Percentiles rank a stretch among this genome's conserved stretches.
These are phyloP conservation scores for Chytriomyces confervae DNA, from an alignment of 192 early-diverging fungal genomes.

Conservation along the genomic window DNA sequence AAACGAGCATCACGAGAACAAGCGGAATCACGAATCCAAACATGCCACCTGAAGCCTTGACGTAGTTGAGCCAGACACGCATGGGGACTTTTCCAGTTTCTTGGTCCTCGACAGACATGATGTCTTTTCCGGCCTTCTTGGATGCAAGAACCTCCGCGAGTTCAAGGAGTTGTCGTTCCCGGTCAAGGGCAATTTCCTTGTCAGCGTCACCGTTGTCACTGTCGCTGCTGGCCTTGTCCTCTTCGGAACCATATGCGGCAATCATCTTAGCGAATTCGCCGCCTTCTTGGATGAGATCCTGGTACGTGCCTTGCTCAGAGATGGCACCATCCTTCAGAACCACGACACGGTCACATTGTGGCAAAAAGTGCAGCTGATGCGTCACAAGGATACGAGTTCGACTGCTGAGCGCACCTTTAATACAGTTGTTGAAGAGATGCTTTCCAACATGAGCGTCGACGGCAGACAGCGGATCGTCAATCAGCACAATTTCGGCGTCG, in stretches of 20 bases:
- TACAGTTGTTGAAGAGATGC: constrained; percentile 78
- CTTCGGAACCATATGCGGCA: constrained; percentile 37
- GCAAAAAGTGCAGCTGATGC: constrained; percentile 78
- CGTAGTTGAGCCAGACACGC: constrained; percentile 79
- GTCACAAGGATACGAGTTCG: constrained; percentile 89
- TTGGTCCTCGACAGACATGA: constrained; percentile 85
- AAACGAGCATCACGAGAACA: constrained; percentile 54
- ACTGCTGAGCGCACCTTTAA: constrained; percentile 65
- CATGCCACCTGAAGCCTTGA: constrained; percentile 65
- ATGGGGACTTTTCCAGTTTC: constrained; percentile 78
- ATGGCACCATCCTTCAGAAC: constrained; percentile 75
- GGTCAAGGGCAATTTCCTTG: not conserved
- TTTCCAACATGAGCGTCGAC: constrained; percentile 74
- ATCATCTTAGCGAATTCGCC: constrained; percentile 69
- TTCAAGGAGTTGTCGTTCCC: constrained; percentile 30
- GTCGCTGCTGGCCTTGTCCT: constrained; percentile 50
- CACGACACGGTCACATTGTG: constrained; percentile 75
- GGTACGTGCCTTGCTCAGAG: constrained; percentile 67
- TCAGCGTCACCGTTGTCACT: constrained; percentile 38
- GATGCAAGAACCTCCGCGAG: constrained; percentile 36
- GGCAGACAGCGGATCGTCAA: constrained; percentile 88
- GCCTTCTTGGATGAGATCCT: constrained; percentile 63
- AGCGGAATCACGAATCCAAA: constrained; percentile 53
- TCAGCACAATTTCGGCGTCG: constrained; percentile 75
- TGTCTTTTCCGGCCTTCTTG: constrained; percentile 54